Evolutionary conservation across 805 yeast species (phyloP), one percentile per base, ranked within the genome.

Genomic region (Starmerella sirachaensis): DNA sequence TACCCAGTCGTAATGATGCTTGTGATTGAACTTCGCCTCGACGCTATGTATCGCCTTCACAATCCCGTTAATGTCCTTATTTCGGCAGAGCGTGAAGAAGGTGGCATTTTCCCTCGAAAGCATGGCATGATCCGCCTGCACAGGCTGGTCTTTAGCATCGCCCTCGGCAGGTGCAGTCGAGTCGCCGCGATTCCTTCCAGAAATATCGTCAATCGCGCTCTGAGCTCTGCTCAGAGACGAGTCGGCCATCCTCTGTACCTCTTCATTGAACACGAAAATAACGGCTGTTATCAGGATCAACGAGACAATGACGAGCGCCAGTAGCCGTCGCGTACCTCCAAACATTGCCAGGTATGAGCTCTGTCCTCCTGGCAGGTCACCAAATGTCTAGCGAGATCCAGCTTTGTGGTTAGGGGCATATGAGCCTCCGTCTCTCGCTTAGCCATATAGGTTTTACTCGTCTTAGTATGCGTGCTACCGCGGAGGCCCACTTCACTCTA

Each of bases 1-100:
- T 3, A 79, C 76, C 83, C 85, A 81, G 56, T 81, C 91, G 52
- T 81, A 80, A 47, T 74, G 69, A 53, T 57, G 76, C 37, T 65
- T 61, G 29, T 52, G 24, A 57, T 81, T 81, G 62, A 78, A 80
- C 26, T 86, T 59, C 46, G 69, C 75, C 52, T 80, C 81, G 31
- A 76, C 71, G 40, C 68, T 66, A 46, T 72, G 68, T 35, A 81
- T 70, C 4, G 88, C 68, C 29, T 67, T 66, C 5, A 76, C 55
- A 53, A 81, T 63, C 11, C 59, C 60, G 52, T 66, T 70, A 3
- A 80, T 58, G 41, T 82, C 91, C 9, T 61, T 53, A 54, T 82
- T 80, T 47, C 85, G 66, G 29, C 82, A 83, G 24, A 82, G 61
- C 2, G 83, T 73, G 47, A 78, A 70, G 49, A 81, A 66, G 3